phyloP scores from a whole-genome alignment of 257 asterid genomes.

The Oldenlandia corymbosa region DNA sequence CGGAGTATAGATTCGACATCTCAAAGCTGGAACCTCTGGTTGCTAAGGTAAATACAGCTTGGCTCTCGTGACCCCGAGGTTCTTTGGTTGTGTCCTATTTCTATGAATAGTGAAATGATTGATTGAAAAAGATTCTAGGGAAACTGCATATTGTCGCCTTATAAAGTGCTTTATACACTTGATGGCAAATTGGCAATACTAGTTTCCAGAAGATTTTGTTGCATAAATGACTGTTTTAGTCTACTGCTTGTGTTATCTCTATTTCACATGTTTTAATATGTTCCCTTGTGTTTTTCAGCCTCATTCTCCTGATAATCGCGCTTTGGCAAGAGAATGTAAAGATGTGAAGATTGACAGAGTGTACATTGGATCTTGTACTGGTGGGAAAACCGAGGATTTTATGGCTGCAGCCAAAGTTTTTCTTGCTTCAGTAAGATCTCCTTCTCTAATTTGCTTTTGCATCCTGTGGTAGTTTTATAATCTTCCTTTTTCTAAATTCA shows the following conservation, averaged over 20 bases:
- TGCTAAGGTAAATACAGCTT: conserved; percentile 59
- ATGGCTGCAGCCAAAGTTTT: conserved; percentile 94
- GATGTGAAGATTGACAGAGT: conserved; percentile 92
- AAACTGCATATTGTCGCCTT: neutral
- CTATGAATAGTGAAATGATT: neutral
- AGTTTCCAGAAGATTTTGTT: neutral
- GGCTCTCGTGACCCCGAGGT: neutral
- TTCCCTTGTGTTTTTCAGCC: conserved; percentile 47
- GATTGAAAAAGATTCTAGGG: neutral
- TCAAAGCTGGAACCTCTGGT: conserved; percentile 92
- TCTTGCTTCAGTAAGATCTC: conserved; percentile 65
- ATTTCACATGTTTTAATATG: conserved; percentile 4
- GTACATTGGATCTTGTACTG: conserved; percentile 93
- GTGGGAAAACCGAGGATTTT: conserved; percentile 96
- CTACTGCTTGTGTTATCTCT: neutral
- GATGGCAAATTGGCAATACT: neutral
- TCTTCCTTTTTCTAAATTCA: neutral
- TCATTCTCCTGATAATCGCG: conserved; percentile 96
- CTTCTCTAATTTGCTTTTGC: neutral
- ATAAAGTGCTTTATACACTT: neutral
- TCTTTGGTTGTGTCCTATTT: neutral
- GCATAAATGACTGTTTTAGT: neutral
- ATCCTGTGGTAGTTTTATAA: neutral
- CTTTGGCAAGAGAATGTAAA: conserved; percentile 92
- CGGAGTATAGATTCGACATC: conserved; percentile 74